Evolutionary conservation across 805 yeast species (phyloP), one percentile per base, ranked within the genome.

Genomic region (Wickerhamia fluorescens): DNA sequence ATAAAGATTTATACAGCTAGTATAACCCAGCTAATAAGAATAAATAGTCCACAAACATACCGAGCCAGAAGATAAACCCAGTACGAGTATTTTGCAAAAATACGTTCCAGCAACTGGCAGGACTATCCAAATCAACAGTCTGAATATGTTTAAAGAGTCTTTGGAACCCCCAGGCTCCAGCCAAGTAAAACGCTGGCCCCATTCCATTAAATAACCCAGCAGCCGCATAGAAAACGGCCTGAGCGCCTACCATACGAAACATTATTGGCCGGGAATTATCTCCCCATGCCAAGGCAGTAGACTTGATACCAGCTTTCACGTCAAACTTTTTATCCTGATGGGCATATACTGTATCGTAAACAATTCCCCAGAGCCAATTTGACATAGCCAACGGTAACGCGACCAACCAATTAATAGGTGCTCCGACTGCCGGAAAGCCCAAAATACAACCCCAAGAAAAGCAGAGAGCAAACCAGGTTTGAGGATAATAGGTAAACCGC

Each of bases 281-380:
- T 6, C 94, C 94, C 98, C 98, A 94, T 2, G 83, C 88, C 41
- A 92, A 68, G 6, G 99, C 99, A 1, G 97, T 87, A 2, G 95
- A 84, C 53, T 87, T 87, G 42, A 92, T 81, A 13, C 98, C 98
- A 1, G 95, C 96, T 34, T 71, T 67, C 30, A 84, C 60, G 56
- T 92, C 99, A 47, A 80, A 92, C 29, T 54, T 58, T 58, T 92
- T 92, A 56, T 92, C 99, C 59, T 92, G 99, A 51, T 92, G 99
- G 1, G 98, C 99, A 53, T 92, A 92, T 22, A 92, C 74, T 2
- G 98, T 86, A 54, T 92, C 99, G 56, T 92, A 92, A 29, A 78
- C 78, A 88, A 92, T 84, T 41, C 95, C 79, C 98, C 99, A 92
- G 31, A 79, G 66, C 48, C 78, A 81, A 25, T 86, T 77, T 11